Percentiles rank a stretch among this genome's conserved stretches.
These are phyloP conservation scores for Erythrophleum fordii DNA, from an alignment of 306 rosid species.

Conservation along the genomic window DNA sequence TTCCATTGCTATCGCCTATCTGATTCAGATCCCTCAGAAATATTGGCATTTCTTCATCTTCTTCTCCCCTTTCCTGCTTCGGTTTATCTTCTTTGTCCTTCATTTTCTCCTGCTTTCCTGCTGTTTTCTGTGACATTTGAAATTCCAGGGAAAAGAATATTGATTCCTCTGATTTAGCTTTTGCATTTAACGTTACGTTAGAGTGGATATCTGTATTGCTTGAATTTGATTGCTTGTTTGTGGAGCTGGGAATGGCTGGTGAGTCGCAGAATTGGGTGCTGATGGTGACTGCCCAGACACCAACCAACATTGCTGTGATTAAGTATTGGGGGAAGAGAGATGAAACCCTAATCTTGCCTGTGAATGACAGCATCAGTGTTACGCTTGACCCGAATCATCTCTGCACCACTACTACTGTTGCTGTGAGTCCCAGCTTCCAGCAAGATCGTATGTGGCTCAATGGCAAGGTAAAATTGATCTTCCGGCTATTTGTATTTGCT, in stretches of 20 bases:
- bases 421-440: constrained; percentile 80
- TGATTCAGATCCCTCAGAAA: constrained; percentile 12
- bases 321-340: constrained; percentile 99
- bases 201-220: not conserved
- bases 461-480: constrained; percentile 61
- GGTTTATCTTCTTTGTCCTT: not conserved
- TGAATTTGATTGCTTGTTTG: not conserved
- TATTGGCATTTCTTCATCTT: not conserved
- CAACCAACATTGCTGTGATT: constrained; percentile 95
- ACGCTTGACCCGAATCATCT: constrained; percentile 94
- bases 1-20: not conserved
- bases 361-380: constrained; percentile 93
- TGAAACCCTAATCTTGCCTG: constrained; percentile 82
- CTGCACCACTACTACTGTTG: constrained; percentile 94
- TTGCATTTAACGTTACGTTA: not conserved
- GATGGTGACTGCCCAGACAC: constrained; percentile 91
- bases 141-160: not conserved
- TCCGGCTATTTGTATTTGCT: not conserved
- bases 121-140: constrained; percentile 35
- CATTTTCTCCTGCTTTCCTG: constrained; percentile 22
- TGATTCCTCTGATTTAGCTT: not conserved
- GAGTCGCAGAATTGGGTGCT: constrained; percentile 72
- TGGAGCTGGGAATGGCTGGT: constrained; percentile 47
- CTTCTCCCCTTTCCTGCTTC: not conserved
- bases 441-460: constrained; percentile 99